Conservation (phyloP, 345 rosid species). For the Alliaria petiolata region DNA sequence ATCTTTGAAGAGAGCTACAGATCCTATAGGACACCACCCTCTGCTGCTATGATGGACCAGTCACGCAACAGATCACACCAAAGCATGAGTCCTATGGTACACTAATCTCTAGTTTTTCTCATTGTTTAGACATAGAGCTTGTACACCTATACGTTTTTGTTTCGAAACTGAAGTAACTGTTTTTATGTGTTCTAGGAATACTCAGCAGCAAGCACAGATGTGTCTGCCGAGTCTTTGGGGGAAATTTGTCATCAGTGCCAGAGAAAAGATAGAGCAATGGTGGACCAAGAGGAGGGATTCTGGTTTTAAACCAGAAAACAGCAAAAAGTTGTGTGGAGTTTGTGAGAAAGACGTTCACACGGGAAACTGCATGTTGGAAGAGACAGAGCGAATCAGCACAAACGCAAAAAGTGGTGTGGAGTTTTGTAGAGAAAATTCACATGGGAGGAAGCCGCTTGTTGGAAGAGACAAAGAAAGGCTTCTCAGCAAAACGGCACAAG, state of each 20-base stretch:
- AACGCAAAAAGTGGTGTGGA: no score
- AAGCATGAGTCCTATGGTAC: slow-evolving; percentile 43
- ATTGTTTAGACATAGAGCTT: background rate
- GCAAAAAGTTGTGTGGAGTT: no score
- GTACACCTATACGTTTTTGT: no score
- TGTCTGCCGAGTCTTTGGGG: slow-evolving; percentile 67
- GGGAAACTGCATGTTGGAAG: no score
- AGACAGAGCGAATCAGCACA: no score
- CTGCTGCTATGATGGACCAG: slow-evolving; percentile 50
- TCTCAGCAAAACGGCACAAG: no score
- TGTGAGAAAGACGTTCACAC: no score
- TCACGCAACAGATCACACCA: slow-evolving; percentile 62
- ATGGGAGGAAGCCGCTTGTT: no score
- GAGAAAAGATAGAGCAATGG: slow-evolving; percentile 55
- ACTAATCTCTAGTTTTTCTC: background rate
- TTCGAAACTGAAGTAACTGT: background rate
- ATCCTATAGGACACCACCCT: slow-evolving; percentile 50
- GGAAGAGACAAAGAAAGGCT: no score
- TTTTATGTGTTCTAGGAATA: slow-evolving; percentile 52
- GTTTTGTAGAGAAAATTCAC: no score
- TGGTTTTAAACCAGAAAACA: no score
- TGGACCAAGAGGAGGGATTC: no score
- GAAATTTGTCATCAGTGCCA: slow-evolving; percentile 85
- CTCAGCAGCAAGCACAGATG: slow-evolving; percentile 63
- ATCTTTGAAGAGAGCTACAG: slow-evolving; percentile 60